phyloP scores from a whole-genome alignment of 495 filamentous ascomycete genomes.

The Penicillium pancosmium region DNA sequence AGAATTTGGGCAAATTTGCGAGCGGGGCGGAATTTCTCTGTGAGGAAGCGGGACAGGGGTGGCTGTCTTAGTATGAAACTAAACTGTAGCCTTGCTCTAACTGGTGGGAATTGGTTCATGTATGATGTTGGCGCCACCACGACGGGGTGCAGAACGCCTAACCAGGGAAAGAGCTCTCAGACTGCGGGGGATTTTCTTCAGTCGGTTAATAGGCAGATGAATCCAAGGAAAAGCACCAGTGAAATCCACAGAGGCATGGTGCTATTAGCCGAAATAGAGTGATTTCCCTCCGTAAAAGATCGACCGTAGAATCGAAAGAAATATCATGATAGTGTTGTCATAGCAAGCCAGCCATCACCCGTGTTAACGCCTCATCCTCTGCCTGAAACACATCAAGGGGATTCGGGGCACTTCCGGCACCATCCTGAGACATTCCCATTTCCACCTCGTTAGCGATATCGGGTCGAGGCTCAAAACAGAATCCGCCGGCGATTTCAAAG shows the following conservation, averaged over 20 bases:
- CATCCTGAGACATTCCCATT: slow-evolving; percentile 14
- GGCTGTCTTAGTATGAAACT: background rate
- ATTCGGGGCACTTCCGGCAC: slow-evolving; percentile 13
- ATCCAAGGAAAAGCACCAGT: slow-evolving; percentile 1
- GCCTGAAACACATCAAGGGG: slow-evolving; percentile 38
- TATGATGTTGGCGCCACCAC: background rate
- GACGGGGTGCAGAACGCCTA: background rate
- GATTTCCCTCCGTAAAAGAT: background rate
- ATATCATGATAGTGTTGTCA: slow-evolving; percentile 9
- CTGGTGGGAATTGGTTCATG: slow-evolving; percentile 20
- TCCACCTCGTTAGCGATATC: slow-evolving; percentile 13
- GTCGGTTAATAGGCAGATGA: slow-evolving; percentile 4
- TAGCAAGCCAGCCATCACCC: slow-evolving; percentile 46
- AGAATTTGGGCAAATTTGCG: background rate
- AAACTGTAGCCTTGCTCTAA: slow-evolving; percentile 8
- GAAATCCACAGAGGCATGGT: background rate
- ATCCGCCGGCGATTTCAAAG: slow-evolving; percentile 46
- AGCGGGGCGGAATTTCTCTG: background rate
- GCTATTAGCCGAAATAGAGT: background rate
- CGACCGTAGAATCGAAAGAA: background rate
- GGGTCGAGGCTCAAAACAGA: slow-evolving; percentile 37
- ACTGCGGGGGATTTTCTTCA: slow-evolving; percentile 13
- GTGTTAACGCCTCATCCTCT: slow-evolving; percentile 46
- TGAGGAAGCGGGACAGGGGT: background rate
- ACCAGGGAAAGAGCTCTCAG: background rate